Evolutionary conservation across 371 early-diverging fungal genomes (phyloP).

Genomic region (Mortierella sp.): DNA sequence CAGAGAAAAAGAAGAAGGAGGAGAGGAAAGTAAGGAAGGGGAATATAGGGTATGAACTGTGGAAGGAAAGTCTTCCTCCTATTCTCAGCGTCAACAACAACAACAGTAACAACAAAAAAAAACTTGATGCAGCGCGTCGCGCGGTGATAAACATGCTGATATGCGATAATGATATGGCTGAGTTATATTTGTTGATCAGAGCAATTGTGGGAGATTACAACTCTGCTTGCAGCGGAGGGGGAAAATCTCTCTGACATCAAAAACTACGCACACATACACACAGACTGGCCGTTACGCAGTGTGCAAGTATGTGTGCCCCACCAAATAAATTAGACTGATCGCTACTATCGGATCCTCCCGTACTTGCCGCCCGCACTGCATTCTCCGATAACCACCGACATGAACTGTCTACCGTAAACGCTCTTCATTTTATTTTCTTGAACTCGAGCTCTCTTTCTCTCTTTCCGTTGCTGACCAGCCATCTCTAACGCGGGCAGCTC

Average conservation of each 20-base stretch:
- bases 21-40: slow-evolving; percentile 1
- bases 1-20: no score
- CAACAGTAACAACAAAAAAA: not conserved
- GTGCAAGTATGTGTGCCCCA: not conserved
- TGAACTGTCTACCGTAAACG: not conserved
- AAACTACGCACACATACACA: no score
- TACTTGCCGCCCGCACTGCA: not conserved
- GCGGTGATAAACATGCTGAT: not conserved
- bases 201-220: no score
- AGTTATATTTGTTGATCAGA: not conserved
- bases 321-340: not conserved
- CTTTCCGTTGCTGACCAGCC: no score
- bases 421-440: no score
- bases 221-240: no score
- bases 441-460: no score
- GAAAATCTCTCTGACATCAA: no score
- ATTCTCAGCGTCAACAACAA: not conserved
- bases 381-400: slow-evolving; percentile 11
- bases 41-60: not conserved
- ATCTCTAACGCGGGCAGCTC: slow-evolving; percentile 1
- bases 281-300: no score
- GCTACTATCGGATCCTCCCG: not conserved
- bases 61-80: not conserved
- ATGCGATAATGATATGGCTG: not conserved
- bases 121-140: not conserved